phyloP scores from a whole-genome alignment of 106 monocot genomes.

The Platanthera guangdongensis region DNA sequence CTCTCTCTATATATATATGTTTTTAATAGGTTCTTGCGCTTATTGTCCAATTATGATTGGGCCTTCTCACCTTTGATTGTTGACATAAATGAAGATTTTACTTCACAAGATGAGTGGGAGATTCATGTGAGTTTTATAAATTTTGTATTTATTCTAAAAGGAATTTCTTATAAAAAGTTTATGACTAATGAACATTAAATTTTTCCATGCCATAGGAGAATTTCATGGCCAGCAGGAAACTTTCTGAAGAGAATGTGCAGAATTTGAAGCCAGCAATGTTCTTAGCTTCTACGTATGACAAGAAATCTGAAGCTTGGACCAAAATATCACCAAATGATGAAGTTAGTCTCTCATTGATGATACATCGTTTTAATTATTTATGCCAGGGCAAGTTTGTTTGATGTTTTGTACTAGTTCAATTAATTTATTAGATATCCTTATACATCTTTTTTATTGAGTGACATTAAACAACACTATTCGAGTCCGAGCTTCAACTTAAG shows the following conservation, averaged over 20 bases:
- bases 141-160: not conserved
- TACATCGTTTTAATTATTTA: not conserved
- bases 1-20: not conserved
- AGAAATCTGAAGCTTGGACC: conserved; percentile 85
- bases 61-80: conserved; percentile 73
- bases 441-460: not conserved
- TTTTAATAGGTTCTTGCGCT: conserved; percentile 62
- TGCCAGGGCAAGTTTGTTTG: not conserved
- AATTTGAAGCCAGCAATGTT: conserved; percentile 60
- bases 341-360: conserved; percentile 23
- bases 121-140: conserved; percentile 47
- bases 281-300: conserved; percentile 89
- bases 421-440: not conserved
- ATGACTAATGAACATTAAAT: not conserved
- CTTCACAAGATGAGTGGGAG: conserved; percentile 46
- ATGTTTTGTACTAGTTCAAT: not conserved
- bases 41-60: conserved; percentile 83
- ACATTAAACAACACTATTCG: too few species aligned
- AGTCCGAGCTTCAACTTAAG: too few species aligned
- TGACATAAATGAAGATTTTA: conserved; percentile 78
- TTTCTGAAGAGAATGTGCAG: conserved; percentile 46
- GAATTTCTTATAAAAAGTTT: not conserved
- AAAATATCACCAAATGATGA: conserved; percentile 55
- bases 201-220: conserved; percentile 35
- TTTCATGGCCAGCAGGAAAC: conserved; percentile 66